Evolutionary conservation across 495 filamentous ascomycete species (phyloP).

Genomic region (Talaromyces stipitatus): DNA sequence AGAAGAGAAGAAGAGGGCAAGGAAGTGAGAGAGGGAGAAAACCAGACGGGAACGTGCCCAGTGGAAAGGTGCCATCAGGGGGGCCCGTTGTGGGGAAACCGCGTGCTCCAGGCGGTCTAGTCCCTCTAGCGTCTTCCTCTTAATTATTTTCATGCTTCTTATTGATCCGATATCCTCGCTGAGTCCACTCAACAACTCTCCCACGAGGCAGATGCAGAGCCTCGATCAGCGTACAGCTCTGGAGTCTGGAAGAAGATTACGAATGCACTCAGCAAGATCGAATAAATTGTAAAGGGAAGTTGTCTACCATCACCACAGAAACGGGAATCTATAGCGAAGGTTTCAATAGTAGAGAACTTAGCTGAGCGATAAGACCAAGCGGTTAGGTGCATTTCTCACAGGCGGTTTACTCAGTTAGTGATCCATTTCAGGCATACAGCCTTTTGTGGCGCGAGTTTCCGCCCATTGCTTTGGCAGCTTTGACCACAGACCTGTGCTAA

Average conservation of each 20-base stretch:
- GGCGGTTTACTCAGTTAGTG: not conserved
- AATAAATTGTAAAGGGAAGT: not conserved
- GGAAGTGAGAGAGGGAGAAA: slow-evolving; percentile 5
- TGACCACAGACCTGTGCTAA: not conserved
- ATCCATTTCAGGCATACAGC: not conserved
- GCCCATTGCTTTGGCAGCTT: not conserved
- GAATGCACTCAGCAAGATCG: not conserved
- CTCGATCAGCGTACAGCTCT: not conserved
- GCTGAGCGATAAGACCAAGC: not conserved
- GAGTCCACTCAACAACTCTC: too few relatives aligned
- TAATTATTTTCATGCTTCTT: not conserved
- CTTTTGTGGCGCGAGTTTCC: not conserved
- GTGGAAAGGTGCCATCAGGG: not conserved
- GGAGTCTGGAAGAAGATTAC: not conserved
- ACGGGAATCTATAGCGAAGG: not conserved
- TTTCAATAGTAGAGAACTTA: not conserved
- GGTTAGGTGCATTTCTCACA: not conserved
- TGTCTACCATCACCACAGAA: not conserved
- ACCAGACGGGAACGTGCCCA: slow-evolving; percentile 5
- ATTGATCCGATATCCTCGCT: not conserved
- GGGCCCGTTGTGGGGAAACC: not conserved
- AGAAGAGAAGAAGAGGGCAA: slow-evolving; percentile 6
- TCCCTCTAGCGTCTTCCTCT: not conserved
- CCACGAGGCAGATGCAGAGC: not conserved
- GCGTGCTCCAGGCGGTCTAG: not conserved